A percentile compares a stretch with the other conserved stretches of the same genome.
These are phyloP conservation scores for Ogataea pini DNA, from an alignment of 805 yeast species.

Conservation along the genomic window DNA sequence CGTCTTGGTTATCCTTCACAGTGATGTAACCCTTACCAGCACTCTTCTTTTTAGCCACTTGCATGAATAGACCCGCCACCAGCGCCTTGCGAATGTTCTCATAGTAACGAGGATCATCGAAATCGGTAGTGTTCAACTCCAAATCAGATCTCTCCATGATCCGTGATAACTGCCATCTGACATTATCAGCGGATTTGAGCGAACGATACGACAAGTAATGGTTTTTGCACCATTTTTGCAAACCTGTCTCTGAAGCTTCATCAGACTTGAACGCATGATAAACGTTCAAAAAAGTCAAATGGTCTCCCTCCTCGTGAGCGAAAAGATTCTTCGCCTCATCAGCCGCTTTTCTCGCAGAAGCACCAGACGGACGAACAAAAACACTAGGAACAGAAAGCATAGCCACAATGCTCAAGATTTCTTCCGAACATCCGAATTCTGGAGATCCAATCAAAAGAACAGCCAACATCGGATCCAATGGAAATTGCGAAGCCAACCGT, in stretches of 20 bases:
- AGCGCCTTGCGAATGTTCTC: constrained; percentile 83
- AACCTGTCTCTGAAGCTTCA: constrained; percentile 65
- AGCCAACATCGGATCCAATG: constrained; percentile 93
- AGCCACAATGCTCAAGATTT: constrained; percentile 84
- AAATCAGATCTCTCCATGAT: constrained; percentile 82
- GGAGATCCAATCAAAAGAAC: constrained; percentile 89
- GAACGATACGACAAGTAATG: constrained; percentile 85
- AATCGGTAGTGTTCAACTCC: constrained; percentile 68
- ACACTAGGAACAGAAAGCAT: constrained; percentile 90
- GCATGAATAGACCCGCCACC: constrained; percentile 96
- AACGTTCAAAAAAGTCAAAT: constrained; percentile 84
- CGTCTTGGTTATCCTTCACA: constrained; percentile 95
- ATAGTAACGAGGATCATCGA: constrained; percentile 64
- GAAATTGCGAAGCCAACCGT: constrained; percentile 87
- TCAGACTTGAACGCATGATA: constrained; percentile 79
- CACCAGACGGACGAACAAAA: constrained; percentile 89
- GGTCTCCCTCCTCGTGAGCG: constrained; percentile 95
- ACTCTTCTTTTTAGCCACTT: constrained; percentile 90
- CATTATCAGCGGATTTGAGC: constrained; percentile 80
- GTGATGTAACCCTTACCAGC: constrained; percentile 84
- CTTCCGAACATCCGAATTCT: constrained; percentile 83
- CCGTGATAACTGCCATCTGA: constrained; percentile 78
- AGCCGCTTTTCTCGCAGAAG: constrained; percentile 81
- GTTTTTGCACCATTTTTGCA: constrained; percentile 87
- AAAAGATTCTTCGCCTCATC: constrained; percentile 86